These are phyloP conservation scores for Coemansia biformis DNA, from an alignment of 192 early-diverging fungal genomes.

Conservation along the genomic window DNA sequence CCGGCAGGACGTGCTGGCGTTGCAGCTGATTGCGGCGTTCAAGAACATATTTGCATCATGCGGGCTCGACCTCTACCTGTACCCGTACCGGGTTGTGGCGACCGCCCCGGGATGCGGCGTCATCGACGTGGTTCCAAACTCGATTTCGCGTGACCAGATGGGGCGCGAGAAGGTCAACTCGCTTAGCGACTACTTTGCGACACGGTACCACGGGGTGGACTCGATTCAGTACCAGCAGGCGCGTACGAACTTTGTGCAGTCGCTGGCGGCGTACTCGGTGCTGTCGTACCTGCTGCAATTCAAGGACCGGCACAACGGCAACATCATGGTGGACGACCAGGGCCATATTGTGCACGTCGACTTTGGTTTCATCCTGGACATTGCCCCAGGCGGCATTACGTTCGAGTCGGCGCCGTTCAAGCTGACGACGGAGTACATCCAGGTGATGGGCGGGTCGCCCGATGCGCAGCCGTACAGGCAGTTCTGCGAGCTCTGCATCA, in stretches of 20 bases:
- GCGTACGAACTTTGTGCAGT: constrained; percentile 90
- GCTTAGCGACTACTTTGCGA: constrained; percentile 92
- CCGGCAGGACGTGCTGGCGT: constrained; percentile 94
- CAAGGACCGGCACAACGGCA: constrained; percentile 99
- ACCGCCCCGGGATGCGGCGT: constrained; percentile 96
- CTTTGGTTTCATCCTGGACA: constrained; percentile 98
- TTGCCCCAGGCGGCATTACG: constrained; percentile 94
- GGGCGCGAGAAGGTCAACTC: constrained; percentile 98
- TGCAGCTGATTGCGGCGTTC: constrained; percentile 97
- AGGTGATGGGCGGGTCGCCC: constrained; percentile 89
- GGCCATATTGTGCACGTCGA: constrained; percentile 98
- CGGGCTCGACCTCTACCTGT: constrained; percentile 92
- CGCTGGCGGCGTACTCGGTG: constrained; percentile 91
- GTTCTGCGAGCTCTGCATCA: constrained; percentile 88
- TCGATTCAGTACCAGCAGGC: constrained; percentile 87
- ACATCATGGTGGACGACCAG: constrained; percentile 97
- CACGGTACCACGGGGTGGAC: constrained; percentile 85
- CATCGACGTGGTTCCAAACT: constrained; percentile 96
- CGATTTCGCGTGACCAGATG: constrained; percentile 95
- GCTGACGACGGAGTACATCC: constrained; percentile 93
- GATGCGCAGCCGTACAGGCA: constrained; percentile 74
- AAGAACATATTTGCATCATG: constrained; percentile 89
- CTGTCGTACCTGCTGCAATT: constrained; percentile 93
- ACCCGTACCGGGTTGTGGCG: constrained; percentile 95
- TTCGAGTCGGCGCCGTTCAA: constrained; percentile 98